Conservation (phyloP, 2,329 filamentous ascomycete species). For the Cladophialophora chaetospira region DNA sequence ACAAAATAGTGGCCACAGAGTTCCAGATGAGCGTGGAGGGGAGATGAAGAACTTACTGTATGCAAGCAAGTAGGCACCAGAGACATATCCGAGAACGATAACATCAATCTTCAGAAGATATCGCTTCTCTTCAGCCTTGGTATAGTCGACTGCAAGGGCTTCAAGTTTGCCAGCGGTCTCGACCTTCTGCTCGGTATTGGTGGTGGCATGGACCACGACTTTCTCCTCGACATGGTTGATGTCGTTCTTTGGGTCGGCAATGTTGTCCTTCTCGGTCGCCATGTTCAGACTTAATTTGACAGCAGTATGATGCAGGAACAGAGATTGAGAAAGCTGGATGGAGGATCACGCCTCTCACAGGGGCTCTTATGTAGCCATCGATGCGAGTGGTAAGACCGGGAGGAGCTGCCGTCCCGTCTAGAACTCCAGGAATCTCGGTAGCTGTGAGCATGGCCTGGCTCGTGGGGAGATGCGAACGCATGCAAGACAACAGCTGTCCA, state of each 20-base stretch:
- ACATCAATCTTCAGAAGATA: constrained; percentile 74
- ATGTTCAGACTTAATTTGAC: not conserved
- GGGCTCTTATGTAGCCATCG: constrained; percentile 7
- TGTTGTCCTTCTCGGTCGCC: constrained; percentile 10
- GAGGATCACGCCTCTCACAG: not conserved
- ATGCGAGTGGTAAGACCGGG: not conserved
- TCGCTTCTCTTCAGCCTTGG: constrained; percentile 67
- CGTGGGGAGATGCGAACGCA: constrained; percentile 7
- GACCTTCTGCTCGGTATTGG: constrained; percentile 10
- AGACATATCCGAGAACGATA: constrained; percentile 61
- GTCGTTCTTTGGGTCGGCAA: constrained; percentile 7
- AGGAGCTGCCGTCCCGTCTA: not conserved
- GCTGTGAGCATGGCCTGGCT: not conserved
- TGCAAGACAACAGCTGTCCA: not conserved
- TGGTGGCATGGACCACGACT: not conserved
- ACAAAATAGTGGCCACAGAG: too few relatives aligned
- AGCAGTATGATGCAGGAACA: not conserved
- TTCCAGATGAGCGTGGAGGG: too few relatives aligned
- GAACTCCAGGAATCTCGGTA: not conserved
- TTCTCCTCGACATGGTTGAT: constrained; percentile 14
- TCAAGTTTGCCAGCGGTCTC: constrained; percentile 10
- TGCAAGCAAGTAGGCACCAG: constrained; percentile 67
- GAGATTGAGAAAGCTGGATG: not conserved
- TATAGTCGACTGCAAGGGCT: constrained; percentile 42
- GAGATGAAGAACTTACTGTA: constrained; percentile 50